Evolutionary conservation across 2,329 filamentous ascomycete genomes (phyloP).

Genomic region (Monilinia fructicola): DNA sequence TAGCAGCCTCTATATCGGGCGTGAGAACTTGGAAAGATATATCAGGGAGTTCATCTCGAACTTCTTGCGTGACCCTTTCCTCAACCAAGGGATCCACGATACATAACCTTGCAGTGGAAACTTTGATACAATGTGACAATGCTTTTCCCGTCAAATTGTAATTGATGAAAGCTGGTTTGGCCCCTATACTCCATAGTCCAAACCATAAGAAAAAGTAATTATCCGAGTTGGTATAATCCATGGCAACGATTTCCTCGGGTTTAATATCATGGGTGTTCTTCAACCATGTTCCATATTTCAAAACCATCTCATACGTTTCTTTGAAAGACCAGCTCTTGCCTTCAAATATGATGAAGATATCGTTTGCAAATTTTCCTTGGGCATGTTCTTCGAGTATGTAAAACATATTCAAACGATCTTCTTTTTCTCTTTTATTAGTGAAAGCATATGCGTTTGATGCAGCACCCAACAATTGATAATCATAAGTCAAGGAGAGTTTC

Average conservation of each 20-base stretch:
- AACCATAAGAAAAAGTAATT: constrained; percentile 72
- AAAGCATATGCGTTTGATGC: constrained; percentile 49
- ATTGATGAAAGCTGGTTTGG: constrained; percentile 82
- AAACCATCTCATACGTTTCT: constrained; percentile 67
- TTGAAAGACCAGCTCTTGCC: constrained; percentile 70
- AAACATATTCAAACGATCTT: constrained; percentile 68
- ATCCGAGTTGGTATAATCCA: constrained; percentile 81
- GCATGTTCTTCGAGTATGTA: constrained; percentile 72
- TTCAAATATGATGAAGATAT: constrained; percentile 65
- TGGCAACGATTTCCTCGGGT: constrained; percentile 72
- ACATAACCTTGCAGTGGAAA: constrained; percentile 64
- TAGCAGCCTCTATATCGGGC: constrained; percentile 55
- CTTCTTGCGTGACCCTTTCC: constrained; percentile 56
- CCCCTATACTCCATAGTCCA: constrained; percentile 80
- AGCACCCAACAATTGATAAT: constrained; percentile 59
- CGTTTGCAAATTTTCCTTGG: constrained; percentile 51
- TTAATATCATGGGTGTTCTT: constrained; percentile 62
- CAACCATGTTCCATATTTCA: constrained; percentile 76
- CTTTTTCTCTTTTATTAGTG: constrained; percentile 50
- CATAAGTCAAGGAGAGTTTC: constrained; percentile 64
- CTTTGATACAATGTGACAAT: constrained; percentile 70
- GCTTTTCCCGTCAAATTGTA: constrained; percentile 75
- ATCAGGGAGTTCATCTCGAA: constrained; percentile 50
- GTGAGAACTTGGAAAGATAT: constrained; percentile 64
- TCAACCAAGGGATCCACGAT: constrained; percentile 65